Evolutionary conservation across 1,284 basidiomycete species (phyloP), one percentile per base, ranked within the genome.

Genomic region (Boletellus sp.): DNA sequence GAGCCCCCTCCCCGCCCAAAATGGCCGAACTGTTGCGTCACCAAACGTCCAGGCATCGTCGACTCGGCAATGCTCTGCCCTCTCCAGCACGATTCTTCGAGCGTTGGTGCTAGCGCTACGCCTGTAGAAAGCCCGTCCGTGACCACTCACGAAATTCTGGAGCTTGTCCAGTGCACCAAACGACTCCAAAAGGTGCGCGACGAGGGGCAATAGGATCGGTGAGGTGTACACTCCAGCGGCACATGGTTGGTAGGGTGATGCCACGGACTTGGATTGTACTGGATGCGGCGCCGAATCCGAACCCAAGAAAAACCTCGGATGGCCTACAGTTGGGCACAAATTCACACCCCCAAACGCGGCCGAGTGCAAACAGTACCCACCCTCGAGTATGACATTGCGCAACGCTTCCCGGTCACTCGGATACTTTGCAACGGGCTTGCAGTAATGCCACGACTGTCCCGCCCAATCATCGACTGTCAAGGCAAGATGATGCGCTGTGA

Each of bases 401-500:
- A 99, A 74, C 11, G 97, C 95, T 60, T 82, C 72, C 26, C 96
- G 80, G 70, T 99, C 97, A 59, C 91, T 87, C 5, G 95, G 95
- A 64, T 85, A 94, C 73, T 99, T 99, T 26, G 97, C 96, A 21
- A 99, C 91, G 0, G 97, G 97, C 72, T 99, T 99, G 80, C 97
- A 99, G 70, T 91, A 99, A 68, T 97, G 85, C 80, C 92, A 92
- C 1, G 92, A 85, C 71, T 98, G 94, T 7, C 95, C 93, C 1
- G 95, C 95, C 86, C 96, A 98, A 64, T 97, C 91, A 71, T 99
- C 97, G 8, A 99, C 93, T 2, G 91, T 96, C 51, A 99, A 79
- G 37, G 84, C 86, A 36, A 99, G 83, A 69, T 99, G 97, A 72
- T 99, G 97, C 1, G 95, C 89, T 3, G 97, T 99, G 72, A 99